Evolutionary conservation across 441 rosid genomes (phyloP).

Genomic region (Eruca vesicaria): DNA sequence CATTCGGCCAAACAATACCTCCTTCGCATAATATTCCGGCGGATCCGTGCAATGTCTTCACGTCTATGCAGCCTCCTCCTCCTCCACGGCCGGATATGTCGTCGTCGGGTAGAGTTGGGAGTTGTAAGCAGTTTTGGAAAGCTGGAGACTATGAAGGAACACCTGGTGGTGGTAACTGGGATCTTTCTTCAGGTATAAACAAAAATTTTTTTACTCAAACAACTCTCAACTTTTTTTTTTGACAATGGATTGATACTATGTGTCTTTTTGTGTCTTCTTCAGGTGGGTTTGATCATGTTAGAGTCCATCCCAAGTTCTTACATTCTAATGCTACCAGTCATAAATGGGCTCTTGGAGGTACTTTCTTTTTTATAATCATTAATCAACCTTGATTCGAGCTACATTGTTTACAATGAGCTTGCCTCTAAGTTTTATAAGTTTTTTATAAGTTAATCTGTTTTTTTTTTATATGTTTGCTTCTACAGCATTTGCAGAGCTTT

Average conservation of each 20-base stretch:
- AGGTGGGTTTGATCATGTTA: slow-evolving; percentile 89
- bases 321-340: slow-evolving; percentile 99
- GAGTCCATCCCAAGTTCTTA: slow-evolving; percentile 93
- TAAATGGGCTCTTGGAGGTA: slow-evolving; percentile 99
- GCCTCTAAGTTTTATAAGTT: neutral
- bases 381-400: neutral
- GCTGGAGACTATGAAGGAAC: slow-evolving; percentile 84
- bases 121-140: slow-evolving; percentile 84
- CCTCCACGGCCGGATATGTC: neutral
- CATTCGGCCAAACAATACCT: slow-evolving; percentile 29
- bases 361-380: neutral
- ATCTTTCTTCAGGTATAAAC: slow-evolving; percentile 43
- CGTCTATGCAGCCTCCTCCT: neutral
- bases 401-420: neutral
- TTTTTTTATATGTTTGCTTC: slow-evolving; percentile 1
- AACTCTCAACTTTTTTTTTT: too few relatives aligned
- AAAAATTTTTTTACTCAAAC: too few relatives aligned
- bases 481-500: slow-evolving; percentile 93
- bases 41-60: slow-evolving; percentile 2
- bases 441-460: neutral
- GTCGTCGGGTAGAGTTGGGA: slow-evolving; percentile 8
- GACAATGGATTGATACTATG: neutral
- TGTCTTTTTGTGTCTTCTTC: neutral
- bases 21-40: neutral
- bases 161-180: slow-evolving; percentile 48